These are phyloP conservation scores for Zymoseptoria ardabiliae DNA, from an alignment of 2,329 filamentous ascomycete species.

Conservation along the genomic window DNA sequence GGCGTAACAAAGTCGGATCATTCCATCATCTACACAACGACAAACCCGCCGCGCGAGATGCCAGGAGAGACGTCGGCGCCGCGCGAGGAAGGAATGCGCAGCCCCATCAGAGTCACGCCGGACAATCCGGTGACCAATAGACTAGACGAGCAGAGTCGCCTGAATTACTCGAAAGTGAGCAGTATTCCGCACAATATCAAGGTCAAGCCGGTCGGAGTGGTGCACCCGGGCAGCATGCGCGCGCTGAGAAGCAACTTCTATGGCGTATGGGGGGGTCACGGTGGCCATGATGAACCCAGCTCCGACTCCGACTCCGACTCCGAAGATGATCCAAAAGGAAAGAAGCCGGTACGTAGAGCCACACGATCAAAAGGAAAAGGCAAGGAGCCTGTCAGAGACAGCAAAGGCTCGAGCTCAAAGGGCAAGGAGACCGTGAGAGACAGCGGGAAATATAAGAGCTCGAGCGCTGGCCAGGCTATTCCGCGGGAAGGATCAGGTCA, in stretches of 20 bases:
- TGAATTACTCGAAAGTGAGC: conserved; percentile 10
- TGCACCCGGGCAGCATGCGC: neutral
- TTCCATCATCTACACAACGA: conserved; percentile 20
- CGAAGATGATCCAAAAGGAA: neutral
- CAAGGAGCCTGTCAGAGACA: neutral
- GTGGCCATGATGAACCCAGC: too few relatives aligned
- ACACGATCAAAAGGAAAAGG: neutral
- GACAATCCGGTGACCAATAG: conserved; percentile 1
- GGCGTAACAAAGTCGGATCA: conserved; percentile 19
- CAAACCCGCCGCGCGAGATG: neutral
- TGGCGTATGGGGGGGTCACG: too few relatives aligned
- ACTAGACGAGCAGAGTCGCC: conserved; percentile 4
- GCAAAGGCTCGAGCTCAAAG: neutral
- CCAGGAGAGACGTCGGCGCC: too few relatives aligned
- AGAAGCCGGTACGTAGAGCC: neutral
- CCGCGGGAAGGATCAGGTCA: neutral
- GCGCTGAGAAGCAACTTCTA: neutral
- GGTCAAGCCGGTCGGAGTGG: conserved; percentile 15
- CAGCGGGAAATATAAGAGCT: neutral
- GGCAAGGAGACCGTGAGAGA: neutral
- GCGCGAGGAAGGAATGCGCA: conserved; percentile 7
- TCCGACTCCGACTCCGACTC: neutral
- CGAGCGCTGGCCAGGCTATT: too few relatives aligned
- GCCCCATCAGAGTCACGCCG: conserved; percentile 14
- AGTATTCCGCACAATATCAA: conserved; percentile 22